Base-by-base conservation (phyloP, 495 filamentous ascomycete species). In the Xylaria bambusicola region DNA sequence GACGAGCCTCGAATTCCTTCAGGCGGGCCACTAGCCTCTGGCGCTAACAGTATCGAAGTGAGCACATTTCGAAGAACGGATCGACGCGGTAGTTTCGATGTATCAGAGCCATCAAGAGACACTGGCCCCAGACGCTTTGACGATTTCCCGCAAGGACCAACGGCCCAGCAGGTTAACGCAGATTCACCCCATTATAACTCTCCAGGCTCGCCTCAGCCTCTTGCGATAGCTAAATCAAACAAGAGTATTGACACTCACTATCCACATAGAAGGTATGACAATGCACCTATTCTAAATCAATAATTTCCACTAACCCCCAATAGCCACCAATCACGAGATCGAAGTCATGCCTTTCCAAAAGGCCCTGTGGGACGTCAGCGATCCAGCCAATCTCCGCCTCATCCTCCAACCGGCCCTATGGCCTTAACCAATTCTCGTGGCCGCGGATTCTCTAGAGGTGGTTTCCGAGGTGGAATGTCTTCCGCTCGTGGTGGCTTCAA, bases 161-260 rank as follows among this genome's bases (percentile, higher is more conserved):
- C 86, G 20, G 80, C 86, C 6, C 82, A 84, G 17, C 82, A 84
- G 49, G 73, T 73, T 38, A 84, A 80, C 27, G 81, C 86, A 33
- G 79, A 74, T 51, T 82, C 80, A 35, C 86, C 86, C n/a, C 82
- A 82, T 62, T 84, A 85, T 61, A 83, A 80, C 21, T 91, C 87
- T 9, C 88, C 90, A 35, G 83, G 83, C 38, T 79, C 83, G 8
- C 79, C 82, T 48, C 91, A 88, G 24, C 86, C 88, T 1, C 87
- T 87, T 69, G 77, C 79, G 27, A 76, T 84, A 63, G 82, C 82
- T 21, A 81, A 81, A 24, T 84, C 86, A 75, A 75, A 74, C 60
- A 83, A 83, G 62, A 82, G 76, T 59, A 71, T 75, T 33, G 80
- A 80, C 65, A 77, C 78, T 40, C 85, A 84, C 64, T 80, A 76